phyloP scores from a whole-genome alignment of 2,329 filamentous ascomycete species.

The Neofusicoccum ribis region DNA sequence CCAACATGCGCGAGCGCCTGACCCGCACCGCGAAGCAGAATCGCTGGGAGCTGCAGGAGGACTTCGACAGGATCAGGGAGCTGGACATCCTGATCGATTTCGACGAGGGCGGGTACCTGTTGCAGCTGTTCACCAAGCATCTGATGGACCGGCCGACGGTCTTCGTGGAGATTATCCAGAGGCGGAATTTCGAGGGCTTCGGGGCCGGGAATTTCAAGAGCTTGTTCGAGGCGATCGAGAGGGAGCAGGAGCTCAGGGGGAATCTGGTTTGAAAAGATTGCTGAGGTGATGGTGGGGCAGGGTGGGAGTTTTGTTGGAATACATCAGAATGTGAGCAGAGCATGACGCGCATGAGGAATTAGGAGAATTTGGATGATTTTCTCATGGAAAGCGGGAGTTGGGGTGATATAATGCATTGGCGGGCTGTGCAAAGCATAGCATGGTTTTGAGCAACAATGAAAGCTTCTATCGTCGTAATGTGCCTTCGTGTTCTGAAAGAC shows the following conservation, averaged over 20 bases:
- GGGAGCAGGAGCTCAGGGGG: constrained; percentile 83
- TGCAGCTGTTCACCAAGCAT: constrained; percentile 66
- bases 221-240: constrained; percentile 91
- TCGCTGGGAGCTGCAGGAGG: constrained; percentile 67
- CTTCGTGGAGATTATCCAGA: constrained; percentile 94
- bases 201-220: constrained; percentile 96
- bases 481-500: too few relatives aligned
- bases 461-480: too few relatives aligned
- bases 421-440: too few relatives aligned
- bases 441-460: too few relatives aligned
- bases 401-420: too few relatives aligned
- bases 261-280: constrained; percentile 57
- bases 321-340: too few relatives aligned
- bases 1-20: constrained; percentile 70
- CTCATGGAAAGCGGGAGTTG: too few relatives aligned
- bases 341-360: too few relatives aligned
- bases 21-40: constrained; percentile 49
- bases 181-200: constrained; percentile 87
- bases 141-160: constrained; percentile 93
- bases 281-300: too few relatives aligned
- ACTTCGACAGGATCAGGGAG: constrained; percentile 72
- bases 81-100: constrained; percentile 94
- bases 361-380: too few relatives aligned
- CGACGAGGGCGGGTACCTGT: constrained; percentile 83
- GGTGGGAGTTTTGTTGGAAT: too few relatives aligned